Base-by-base conservation (phyloP, 176 grass and related monocot species). In the Thinopyrum elongatum region DNA sequence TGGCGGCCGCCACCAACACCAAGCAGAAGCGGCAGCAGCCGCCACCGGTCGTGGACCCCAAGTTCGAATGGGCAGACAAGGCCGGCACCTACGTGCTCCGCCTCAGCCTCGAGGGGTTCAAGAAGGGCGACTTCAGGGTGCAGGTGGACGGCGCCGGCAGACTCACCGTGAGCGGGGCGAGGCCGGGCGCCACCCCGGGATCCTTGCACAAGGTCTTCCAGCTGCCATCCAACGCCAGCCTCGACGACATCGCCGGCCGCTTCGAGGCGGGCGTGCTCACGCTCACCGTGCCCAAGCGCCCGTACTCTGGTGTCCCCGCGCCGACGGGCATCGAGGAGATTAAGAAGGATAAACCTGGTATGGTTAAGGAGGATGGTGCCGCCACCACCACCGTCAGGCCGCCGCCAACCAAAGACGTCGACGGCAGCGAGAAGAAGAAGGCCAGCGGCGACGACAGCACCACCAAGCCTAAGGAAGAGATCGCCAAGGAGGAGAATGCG, bases 91-190 rank as follows among this genome's bases (percentile, higher is more conserved):
- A 59, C 57, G 57, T 59, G 21, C 57, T 59, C 19, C 57, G 57
- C 21, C 7, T 59, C 57, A 59, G 2, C 7, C 57, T 59, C 21
- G 7, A 80, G 88, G 92, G 88, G 5, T 91, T 93, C 84, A 88
- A 28, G 44, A 89, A 85, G 62, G 84, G 88, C 64, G 88, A 94
- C 75, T 84, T 97, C 74, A 80, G 62, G 83, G 90, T 97, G 19
- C 84, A 86, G 46, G 28, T 93, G 17, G 88, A 93, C 78, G 14
- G 36, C 77, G 36, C 83, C 58, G 25, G 5, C 33, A 89, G 25
- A 53, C 36, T 49, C 63, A 58, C 33, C 21, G 21, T 59, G 21
- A 7, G 57, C 57, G 8, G 57, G 2, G 8, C 19, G 2, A 21
- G 57, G 21, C 21, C 57, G 21, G 57, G 21, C 21, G 21, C 57